These are phyloP conservation scores for Macrotyloma uniflorum DNA, from an alignment of 306 rosid species.

Conservation along the genomic window DNA sequence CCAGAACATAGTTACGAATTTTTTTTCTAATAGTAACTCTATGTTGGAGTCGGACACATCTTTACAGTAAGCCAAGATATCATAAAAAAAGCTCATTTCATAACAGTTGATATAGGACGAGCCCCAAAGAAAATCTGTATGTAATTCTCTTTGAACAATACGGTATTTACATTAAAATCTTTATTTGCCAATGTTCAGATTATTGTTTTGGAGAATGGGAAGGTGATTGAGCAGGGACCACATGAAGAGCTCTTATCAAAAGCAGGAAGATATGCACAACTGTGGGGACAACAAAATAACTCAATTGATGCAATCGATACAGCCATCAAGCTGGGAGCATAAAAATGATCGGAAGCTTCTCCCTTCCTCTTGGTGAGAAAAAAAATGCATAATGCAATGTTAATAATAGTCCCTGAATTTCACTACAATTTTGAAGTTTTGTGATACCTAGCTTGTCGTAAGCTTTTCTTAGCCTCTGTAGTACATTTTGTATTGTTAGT, in stretches of 20 bases:
- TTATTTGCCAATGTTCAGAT: conserved; percentile 56
- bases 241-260: conserved; percentile 82
- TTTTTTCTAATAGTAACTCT: conserved; percentile 10
- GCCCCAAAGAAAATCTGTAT: not conserved
- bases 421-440: conserved; percentile 19
- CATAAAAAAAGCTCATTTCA: not conserved
- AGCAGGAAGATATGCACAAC: conserved; percentile 95
- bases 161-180: not conserved
- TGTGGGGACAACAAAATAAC: conserved; percentile 96
- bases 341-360: conserved; percentile 26
- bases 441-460: not conserved
- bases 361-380: not conserved
- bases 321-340: conserved; percentile 55
- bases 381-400: conserved; percentile 18
- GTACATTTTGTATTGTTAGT: conserved; percentile 15
- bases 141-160: not conserved
- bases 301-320: conserved; percentile 74
- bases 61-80: not conserved
- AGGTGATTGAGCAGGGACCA: conserved; percentile 92
- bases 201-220: conserved; percentile 90
- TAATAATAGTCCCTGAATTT: conserved; percentile 9
- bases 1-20: not conserved
- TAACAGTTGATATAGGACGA: not conserved
- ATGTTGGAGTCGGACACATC: not conserved
- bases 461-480: conserved; percentile 9